Base-by-base conservation (phyloP, 2,329 filamentous ascomycete genomes). In the Penicillium olsonii region DNA sequence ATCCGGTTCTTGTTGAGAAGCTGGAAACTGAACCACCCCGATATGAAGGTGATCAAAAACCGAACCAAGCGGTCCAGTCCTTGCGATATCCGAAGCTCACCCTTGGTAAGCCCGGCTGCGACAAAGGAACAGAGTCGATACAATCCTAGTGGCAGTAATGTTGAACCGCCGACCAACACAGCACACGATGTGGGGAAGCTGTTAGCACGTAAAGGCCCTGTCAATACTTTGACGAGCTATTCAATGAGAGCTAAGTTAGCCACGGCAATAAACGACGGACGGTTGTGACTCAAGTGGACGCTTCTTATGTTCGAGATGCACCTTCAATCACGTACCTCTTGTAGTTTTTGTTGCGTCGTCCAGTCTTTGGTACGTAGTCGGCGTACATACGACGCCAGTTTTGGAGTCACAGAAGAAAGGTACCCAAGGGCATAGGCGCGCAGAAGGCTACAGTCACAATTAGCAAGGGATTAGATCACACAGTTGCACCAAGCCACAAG, bases 171-270 rank as follows among this genome's bases (percentile, higher is more conserved):
- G 15, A 81, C 70, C 14, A 82, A 66, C 19, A 74, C 57, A 37
- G 73, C 80, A 61, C 79, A 82, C 52, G 78, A 80, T 3, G 78
- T 68, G 27, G 79, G 77, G 54, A 82, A 81, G 42, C 74, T 73
- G 57, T 79, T 71, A 34, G 73, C 55, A 31, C 70, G 71, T 29
- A 77, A 57, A 20, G 74, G 67, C 52, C 66, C 63, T 31, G 62
- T 65, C 26, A 79, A 58, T 41, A 74, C 66, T 31, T 59, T 61
- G 37, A 56, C 55, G 38, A 77, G 51, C 76, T 78, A 49, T 45
- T 49, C 24, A 22, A 37, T 49, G 20, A 22, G 33, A 49, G 35
- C 35, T 33, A 35, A 26, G 56, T 67, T 47, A 67, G 61, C 48
- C 8, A 40, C 41, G 52, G 37, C 22, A 37, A 17, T 52, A 29